Conservation (phyloP, 768 basidiomycete genomes). For the Rhodosporidiobolus sp. region DNA sequence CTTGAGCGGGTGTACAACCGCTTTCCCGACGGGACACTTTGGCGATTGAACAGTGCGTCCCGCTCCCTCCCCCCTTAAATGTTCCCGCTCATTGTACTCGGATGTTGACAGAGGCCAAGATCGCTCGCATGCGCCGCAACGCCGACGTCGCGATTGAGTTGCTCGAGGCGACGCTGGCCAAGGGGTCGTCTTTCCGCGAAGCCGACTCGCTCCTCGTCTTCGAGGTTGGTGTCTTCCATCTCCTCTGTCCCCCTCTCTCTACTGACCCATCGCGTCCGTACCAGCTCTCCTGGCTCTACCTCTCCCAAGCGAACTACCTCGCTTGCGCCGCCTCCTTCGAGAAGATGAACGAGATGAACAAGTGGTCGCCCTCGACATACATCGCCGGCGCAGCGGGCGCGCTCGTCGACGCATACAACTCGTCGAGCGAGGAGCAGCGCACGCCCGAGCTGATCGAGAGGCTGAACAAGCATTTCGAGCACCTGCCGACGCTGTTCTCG, state of each 20-base stretch:
- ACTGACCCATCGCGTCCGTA: too few relatives aligned
- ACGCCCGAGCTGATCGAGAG: conserved; percentile 18
- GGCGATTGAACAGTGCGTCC: conserved; percentile 29
- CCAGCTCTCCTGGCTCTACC: conserved; percentile 37
- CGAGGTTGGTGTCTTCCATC: conserved; percentile 9
- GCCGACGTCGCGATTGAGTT: conserved; percentile 21
- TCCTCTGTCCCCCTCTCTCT: too few relatives aligned
- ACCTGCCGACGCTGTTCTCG: conserved; percentile 24
- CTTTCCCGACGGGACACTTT: conserved; percentile 33
- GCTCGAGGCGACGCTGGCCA: conserved; percentile 13
- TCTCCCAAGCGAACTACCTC: conserved; percentile 23
- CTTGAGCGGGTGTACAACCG: conserved; percentile 11
- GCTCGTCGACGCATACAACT: conserved; percentile 26
- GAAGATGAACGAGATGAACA: conserved; percentile 28
- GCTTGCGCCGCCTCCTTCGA: conserved; percentile 24
- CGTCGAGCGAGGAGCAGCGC: background rate
- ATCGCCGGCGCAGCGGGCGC: conserved; percentile 26
- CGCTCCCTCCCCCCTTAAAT: background rate
- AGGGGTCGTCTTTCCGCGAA: conserved; percentile 26
- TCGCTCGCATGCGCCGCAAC: conserved; percentile 10
- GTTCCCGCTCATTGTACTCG: background rate
- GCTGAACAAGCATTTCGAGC: conserved; percentile 1
- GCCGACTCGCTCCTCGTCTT: conserved; percentile 38
- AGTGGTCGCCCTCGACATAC: conserved; percentile 29
- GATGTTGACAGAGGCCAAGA: conserved; percentile 19